These are phyloP conservation scores for Nigrospora oryzae DNA, from an alignment of 2,329 filamentous ascomycete genomes.

Conservation along the genomic window DNA sequence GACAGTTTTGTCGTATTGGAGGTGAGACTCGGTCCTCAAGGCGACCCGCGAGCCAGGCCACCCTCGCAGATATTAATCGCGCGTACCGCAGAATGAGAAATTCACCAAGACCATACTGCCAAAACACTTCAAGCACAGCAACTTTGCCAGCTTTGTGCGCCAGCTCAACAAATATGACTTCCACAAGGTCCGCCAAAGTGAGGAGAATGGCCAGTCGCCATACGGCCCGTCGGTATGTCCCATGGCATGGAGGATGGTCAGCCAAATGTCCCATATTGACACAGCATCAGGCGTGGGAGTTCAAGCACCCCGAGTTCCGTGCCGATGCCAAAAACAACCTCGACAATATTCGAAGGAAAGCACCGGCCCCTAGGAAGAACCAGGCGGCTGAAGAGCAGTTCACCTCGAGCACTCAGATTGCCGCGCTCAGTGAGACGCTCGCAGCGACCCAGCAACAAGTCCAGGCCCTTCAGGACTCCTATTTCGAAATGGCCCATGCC, in stretches of 20 bases:
- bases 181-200: conserved; percentile 84
- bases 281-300: conserved; percentile 70
- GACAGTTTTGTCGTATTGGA: conserved; percentile 97
- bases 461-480: conserved; percentile 76
- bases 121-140: conserved; percentile 81
- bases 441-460: conserved; percentile 89
- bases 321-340: conserved; percentile 93
- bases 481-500: conserved; percentile 63
- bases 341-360: conserved; percentile 93
- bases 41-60: not conserved
- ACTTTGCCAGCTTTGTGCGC: conserved; percentile 71
- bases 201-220: conserved; percentile 72
- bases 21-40: conserved; percentile 43
- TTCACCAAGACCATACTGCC: conserved; percentile 77
- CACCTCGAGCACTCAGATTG: conserved; percentile 77
- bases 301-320: conserved; percentile 94
- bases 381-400: conserved; percentile 61
- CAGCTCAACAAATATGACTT: conserved; percentile 78
- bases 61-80: not conserved
- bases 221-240: conserved; percentile 66
- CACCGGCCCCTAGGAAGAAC: conserved; percentile 77
- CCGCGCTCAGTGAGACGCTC: conserved; percentile 79
- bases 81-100: conserved; percentile 68
- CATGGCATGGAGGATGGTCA: conserved; percentile 7
- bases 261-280: conserved; percentile 17